Evolutionary conservation across 1,284 basidiomycete genomes (phyloP), one percentile per base, ranked within the genome.

Genomic region (Golubevia sp.): DNA sequence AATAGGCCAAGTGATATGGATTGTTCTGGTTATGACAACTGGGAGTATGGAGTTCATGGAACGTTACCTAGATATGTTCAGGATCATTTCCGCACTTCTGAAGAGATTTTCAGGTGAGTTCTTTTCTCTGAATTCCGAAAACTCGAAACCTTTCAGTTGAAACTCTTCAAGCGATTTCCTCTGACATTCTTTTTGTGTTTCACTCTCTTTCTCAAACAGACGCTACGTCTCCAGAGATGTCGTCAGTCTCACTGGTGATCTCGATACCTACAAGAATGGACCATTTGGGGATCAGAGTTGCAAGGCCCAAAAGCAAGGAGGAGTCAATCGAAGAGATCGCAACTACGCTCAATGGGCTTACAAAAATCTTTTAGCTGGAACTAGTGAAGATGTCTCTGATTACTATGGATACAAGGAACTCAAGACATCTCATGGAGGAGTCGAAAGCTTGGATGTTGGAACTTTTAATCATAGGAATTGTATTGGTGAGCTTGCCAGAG

Each of bases 341-440:
- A 70, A 70, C 55, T 71, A 73, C 55, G 72, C 71, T 44, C 74
- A 58, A 52, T 76, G 71, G 71, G 65, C 65, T 18, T 71, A 76
- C 67, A 21, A 71, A 55, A 76, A 76, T 62, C 61, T 72, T 4
- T 63, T 76, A 21, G 71, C 67, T 49, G 63, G 67, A 24, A 76
- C 73, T 11, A 56, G 48, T 38, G 66, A 63, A 13, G 61, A 76
- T 59, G 69, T 76, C 21, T 63, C 71, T 4, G 6, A 34, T 44
- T 34, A 34, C 30, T 34, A 34, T 34, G 30, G 30, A 11, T 34
- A 34, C 30, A 11, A 34, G 4, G 30, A 34, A 11, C 30, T 34
- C 30, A 34, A 34, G 11, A 34, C 4, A 11, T 34, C 30, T 34
- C 30, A 34, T 34, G 30, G 30, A 3, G 30, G 30, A 34, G 30